phyloP scores from a whole-genome alignment of 208 protist species.

The Acanthamoeba lenticulata region DNA sequence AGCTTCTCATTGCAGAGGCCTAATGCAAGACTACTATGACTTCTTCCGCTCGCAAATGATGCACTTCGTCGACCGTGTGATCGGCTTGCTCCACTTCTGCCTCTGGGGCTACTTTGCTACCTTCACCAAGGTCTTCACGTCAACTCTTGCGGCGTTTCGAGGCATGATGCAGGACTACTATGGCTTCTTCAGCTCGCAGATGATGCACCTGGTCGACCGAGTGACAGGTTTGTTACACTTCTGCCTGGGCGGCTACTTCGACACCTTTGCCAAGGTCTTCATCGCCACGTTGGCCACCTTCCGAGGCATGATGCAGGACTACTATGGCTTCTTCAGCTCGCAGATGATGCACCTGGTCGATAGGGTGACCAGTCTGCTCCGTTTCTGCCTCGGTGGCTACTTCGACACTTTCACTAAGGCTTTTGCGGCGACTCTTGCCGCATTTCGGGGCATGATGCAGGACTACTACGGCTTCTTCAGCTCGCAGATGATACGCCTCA shows the following conservation, averaged over 20 bases:
- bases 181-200: background rate
- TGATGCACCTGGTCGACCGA: background rate
- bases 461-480: background rate
- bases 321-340: background rate
- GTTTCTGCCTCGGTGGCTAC: background rate
- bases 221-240: background rate
- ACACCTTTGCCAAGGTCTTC: background rate
- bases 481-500: background rate
- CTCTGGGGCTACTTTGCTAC: background rate
- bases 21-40: background rate
- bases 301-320: constrained; percentile 19
- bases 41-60: background rate
- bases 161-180: background rate
- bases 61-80: background rate
- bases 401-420: background rate
- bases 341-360: background rate
- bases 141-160: background rate
- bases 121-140: background rate
- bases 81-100: background rate
- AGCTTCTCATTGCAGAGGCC: too few relatives aligned
- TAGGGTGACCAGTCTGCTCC: background rate
- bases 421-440: background rate
- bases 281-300: background rate
- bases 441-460: background rate
- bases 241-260: background rate